Conservation (phyloP, 306 rosid genomes). For the Neltuma alba region DNA sequence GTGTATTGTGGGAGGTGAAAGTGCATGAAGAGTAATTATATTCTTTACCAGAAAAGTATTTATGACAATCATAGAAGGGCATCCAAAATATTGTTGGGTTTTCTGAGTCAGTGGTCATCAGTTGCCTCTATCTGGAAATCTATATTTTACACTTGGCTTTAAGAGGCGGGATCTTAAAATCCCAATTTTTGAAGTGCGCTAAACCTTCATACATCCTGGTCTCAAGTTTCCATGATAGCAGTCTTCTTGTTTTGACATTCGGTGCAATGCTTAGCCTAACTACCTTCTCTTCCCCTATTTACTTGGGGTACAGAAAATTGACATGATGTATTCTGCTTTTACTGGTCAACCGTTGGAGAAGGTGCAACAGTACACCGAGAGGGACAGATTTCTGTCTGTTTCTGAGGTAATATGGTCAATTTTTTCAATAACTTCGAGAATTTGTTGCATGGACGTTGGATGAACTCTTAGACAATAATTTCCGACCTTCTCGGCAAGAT, state of each 20-base stretch:
- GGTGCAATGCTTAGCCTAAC: slow-evolving; percentile 16
- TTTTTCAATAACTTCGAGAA: background rate
- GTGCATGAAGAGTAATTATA: background rate
- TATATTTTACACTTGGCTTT: slow-evolving; percentile 12
- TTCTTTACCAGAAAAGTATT: background rate
- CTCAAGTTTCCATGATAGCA: slow-evolving; percentile 4
- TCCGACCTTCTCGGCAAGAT: background rate
- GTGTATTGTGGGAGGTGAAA: background rate
- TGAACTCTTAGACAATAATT: slow-evolving; percentile 23
- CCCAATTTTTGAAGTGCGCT: slow-evolving; percentile 7
- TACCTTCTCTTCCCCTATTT: slow-evolving; percentile 28
- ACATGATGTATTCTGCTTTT: slow-evolving; percentile 84
- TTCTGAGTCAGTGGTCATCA: slow-evolving; percentile 15
- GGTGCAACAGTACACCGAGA: slow-evolving; percentile 90
- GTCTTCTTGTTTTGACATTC: slow-evolving; percentile 11
- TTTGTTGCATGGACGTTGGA: background rate
- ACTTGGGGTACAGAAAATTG: slow-evolving; percentile 74
- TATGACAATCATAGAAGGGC: slow-evolving; percentile 14
- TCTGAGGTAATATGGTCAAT: slow-evolving; percentile 69
- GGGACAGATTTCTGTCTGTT: slow-evolving; percentile 87
- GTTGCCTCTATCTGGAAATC: slow-evolving; percentile 22
- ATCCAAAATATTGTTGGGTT: slow-evolving; percentile 12
- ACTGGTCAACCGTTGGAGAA: slow-evolving; percentile 87
- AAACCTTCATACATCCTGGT: slow-evolving; percentile 7
- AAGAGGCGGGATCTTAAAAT: slow-evolving; percentile 6